These are phyloP conservation scores for Neonectria faginata DNA, from an alignment of 2,329 filamentous ascomycete species.

Conservation along the genomic window DNA sequence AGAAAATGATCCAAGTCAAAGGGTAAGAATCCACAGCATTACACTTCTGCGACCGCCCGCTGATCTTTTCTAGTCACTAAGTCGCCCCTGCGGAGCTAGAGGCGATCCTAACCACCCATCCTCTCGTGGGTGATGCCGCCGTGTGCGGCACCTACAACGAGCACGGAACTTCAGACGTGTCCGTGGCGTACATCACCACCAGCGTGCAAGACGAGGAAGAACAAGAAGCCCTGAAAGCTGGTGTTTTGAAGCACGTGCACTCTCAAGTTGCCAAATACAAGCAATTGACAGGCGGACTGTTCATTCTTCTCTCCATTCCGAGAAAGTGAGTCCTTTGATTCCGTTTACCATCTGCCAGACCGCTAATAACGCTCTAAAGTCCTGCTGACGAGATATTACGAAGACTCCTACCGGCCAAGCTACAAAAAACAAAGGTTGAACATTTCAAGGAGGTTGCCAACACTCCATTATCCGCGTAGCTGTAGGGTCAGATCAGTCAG, in stretches of 20 bases:
- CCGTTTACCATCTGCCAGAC: background rate
- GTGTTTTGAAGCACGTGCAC: constrained; percentile 4
- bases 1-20: constrained; percentile 25
- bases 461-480: background rate
- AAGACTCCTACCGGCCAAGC: constrained; percentile 14
- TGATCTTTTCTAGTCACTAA: constrained; percentile 4
- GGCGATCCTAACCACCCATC: constrained; percentile 18
- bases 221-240: constrained; percentile 5
- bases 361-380: constrained; percentile 2
- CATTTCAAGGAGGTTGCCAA: background rate
- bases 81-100: constrained; percentile 23
- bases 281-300: constrained; percentile 12
- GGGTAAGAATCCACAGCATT: background rate
- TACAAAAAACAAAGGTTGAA: background rate
- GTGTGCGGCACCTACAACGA: constrained; percentile 22
- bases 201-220: background rate
- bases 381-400: constrained; percentile 19
- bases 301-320: constrained; percentile 9
- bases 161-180: constrained; percentile 14
- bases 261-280: constrained; percentile 16
- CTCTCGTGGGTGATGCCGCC: constrained; percentile 8
- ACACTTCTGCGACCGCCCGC: background rate
- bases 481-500: background rate
- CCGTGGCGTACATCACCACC: constrained; percentile 17
- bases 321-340: constrained; percentile 9